Evolutionary conservation across 2,329 filamentous ascomycete genomes (phyloP).

Genomic region (Pleurostoma richardsiae): DNA sequence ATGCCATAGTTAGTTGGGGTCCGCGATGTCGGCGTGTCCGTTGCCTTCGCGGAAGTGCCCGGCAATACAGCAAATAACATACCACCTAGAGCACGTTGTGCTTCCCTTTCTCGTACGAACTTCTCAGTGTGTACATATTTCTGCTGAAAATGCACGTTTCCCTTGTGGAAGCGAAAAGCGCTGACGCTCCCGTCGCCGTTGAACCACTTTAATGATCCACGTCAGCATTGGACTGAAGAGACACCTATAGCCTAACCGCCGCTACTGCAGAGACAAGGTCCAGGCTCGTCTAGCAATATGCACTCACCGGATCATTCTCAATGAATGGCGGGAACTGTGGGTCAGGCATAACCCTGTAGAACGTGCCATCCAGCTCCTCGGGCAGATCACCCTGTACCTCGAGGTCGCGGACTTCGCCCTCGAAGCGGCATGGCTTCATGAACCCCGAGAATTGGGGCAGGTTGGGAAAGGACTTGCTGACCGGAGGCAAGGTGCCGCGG

Average conservation of each 20-base stretch:
- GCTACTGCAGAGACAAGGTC: no score
- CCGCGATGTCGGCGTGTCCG: no score
- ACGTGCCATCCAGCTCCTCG: slow-evolving; percentile 17
- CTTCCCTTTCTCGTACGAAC: slow-evolving; percentile 28
- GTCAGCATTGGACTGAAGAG: no score
- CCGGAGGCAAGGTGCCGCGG: neutral
- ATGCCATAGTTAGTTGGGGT: no score
- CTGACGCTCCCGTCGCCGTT: slow-evolving; percentile 34
- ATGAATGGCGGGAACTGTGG: slow-evolving; percentile 20
- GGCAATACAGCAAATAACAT: no score
- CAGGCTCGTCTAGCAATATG: no score
- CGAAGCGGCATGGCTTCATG: slow-evolving; percentile 6
- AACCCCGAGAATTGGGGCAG: neutral
- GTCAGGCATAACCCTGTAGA: slow-evolving; percentile 28
- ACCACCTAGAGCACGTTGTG: slow-evolving; percentile 19
- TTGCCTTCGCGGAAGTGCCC: no score
- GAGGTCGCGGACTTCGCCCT: slow-evolving; percentile 20
- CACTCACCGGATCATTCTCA: slow-evolving; percentile 15
- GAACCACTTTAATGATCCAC: slow-evolving; percentile 16
- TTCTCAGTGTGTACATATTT: slow-evolving; percentile 34
- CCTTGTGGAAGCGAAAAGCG: slow-evolving; percentile 28
- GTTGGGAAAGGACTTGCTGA: neutral
- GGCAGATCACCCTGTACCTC: slow-evolving; percentile 17
- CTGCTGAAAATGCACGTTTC: slow-evolving; percentile 24
- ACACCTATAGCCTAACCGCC: no score